Evolutionary conservation across 1,284 basidiomycete species (phyloP).

Genomic region (Athelia sp.): DNA sequence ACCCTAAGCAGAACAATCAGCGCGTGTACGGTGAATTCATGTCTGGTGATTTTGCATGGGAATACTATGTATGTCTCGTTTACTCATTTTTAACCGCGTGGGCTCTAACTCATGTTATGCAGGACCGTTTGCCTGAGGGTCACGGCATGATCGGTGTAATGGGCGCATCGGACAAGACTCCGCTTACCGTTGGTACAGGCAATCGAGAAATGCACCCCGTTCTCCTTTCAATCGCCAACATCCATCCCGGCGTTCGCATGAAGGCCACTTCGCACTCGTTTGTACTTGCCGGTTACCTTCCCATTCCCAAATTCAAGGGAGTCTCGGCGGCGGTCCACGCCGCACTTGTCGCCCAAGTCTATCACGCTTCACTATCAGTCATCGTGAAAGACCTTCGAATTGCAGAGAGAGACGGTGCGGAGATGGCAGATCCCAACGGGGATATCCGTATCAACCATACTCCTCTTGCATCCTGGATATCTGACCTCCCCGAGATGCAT

Average conservation of each 20-base stretch:
- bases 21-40: constrained; percentile 3
- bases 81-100: background rate
- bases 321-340: constrained; percentile 1
- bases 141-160: background rate
- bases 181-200: constrained; percentile 2
- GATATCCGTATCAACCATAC: constrained; percentile 1
- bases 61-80: constrained; percentile 1
- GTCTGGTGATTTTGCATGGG: constrained; percentile 3
- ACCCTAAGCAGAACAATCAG: background rate
- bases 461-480: constrained; percentile 3
- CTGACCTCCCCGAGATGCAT: constrained; percentile 6
- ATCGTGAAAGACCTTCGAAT: constrained; percentile 2
- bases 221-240: background rate
- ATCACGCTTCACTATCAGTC: constrained; percentile 5
- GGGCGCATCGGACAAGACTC: constrained; percentile 3
- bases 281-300: background rate
- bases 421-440: constrained; percentile 6
- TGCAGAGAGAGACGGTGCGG: background rate
- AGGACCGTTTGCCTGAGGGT: background rate
- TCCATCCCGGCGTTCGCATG: background rate
- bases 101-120: background rate
- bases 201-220: constrained; percentile 2
- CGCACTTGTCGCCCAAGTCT: constrained; percentile 4
- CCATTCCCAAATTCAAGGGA: constrained; percentile 3
- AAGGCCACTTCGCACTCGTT: constrained; percentile 2